A percentile compares a stretch with the other conserved stretches of the same genome.
These are phyloP conservation scores for Trichoderma gracile DNA, from an alignment of 2,329 filamentous ascomycete species.

Conservation along the genomic window DNA sequence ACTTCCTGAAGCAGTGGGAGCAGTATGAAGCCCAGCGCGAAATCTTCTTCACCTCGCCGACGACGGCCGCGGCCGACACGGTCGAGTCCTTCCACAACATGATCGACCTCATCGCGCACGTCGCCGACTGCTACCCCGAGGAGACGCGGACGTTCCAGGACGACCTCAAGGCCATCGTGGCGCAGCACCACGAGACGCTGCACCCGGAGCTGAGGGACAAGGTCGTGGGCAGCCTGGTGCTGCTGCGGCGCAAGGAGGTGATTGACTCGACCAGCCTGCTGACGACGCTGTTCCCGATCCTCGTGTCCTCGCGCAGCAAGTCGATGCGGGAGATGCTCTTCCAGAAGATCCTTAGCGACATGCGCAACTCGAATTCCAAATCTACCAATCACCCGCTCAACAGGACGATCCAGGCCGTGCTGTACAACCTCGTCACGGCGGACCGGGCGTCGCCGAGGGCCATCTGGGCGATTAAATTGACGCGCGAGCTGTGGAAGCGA, in stretches of 20 bases:
- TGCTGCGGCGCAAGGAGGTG: constrained; percentile 87
- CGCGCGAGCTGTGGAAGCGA: constrained; percentile 91
- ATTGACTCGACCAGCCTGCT: constrained; percentile 82
- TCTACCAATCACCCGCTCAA: constrained; percentile 90
- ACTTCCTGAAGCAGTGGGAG: constrained; percentile 83
- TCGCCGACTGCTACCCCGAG: constrained; percentile 88
- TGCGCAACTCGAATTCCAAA: constrained; percentile 85
- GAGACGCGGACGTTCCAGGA: constrained; percentile 75
- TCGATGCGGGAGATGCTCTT: constrained; percentile 79
- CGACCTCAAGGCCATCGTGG: constrained; percentile 78
- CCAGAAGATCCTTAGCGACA: constrained; percentile 86
- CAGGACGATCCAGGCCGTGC: constrained; percentile 85
- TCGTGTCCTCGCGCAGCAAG: constrained; percentile 91
- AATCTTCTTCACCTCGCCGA: constrained; percentile 83
- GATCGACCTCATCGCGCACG: constrained; percentile 90
- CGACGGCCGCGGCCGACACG: constrained; percentile 73
- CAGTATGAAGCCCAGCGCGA: constrained; percentile 91
- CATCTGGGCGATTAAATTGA: constrained; percentile 94
- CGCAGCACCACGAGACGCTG: constrained; percentile 77
- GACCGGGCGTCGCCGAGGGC: constrained; percentile 83
- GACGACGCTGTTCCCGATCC: constrained; percentile 90
- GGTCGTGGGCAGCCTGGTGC: constrained; percentile 84
- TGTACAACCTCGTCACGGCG: constrained; percentile 87
- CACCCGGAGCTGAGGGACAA: constrained; percentile 89
- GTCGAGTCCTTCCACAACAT: constrained; percentile 85